These are phyloP conservation scores for Suillus luteus DNA, from an alignment of 768 basidiomycete species.

Conservation along the genomic window DNA sequence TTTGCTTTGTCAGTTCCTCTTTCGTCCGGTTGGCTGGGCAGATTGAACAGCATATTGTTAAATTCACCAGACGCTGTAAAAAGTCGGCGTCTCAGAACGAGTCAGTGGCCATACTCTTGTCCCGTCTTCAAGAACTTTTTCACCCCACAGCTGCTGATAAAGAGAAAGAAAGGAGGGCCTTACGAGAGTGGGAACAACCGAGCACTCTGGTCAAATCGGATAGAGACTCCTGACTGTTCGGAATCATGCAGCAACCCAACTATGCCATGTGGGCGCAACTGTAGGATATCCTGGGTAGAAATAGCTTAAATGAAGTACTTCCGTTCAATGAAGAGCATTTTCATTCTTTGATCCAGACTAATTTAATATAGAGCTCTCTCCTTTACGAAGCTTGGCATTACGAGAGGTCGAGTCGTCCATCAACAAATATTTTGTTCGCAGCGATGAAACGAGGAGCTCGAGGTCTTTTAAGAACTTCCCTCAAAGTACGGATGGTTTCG, in stretches of 20 bases:
- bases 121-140: slow-evolving; percentile 23
- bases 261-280: background rate
- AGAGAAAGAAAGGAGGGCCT: background rate
- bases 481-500: slow-evolving; percentile 80
- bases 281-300: background rate
- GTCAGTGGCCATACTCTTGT: background rate
- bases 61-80: background rate
- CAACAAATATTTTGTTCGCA: slow-evolving; percentile 30
- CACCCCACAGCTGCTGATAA: slow-evolving; percentile 26
- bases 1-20: background rate
- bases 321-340: background rate
- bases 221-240: background rate
- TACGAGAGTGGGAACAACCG: background rate
- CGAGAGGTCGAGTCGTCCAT: slow-evolving; percentile 24
- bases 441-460: slow-evolving; percentile 20
- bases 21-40: background rate
- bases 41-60: background rate
- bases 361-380: background rate
- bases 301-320: background rate
- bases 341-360: background rate
- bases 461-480: slow-evolving; percentile 47
- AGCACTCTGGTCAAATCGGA: background rate
- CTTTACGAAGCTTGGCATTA: background rate
- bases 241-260: background rate
- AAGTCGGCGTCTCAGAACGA: background rate